Evolutionary conservation across 2,329 filamentous ascomycete species (phyloP).

Genomic region (Myotisia sp.): DNA sequence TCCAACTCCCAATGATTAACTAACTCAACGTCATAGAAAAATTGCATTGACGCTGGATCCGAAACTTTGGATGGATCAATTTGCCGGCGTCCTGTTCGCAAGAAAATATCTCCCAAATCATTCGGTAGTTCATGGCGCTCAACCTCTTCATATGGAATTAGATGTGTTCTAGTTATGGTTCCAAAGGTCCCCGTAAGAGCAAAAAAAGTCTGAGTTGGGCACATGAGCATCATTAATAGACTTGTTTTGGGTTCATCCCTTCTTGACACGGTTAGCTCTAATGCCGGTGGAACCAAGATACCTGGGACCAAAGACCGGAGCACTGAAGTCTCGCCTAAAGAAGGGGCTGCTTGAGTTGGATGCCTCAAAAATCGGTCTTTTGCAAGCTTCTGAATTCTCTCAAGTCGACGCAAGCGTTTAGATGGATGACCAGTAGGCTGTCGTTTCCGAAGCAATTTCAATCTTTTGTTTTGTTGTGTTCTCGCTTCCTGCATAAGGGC

Average conservation of each 20-base stretch:
- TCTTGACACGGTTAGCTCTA: slow-evolving; percentile 14
- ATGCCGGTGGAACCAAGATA: slow-evolving; percentile 11
- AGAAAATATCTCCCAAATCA: slow-evolving; percentile 21
- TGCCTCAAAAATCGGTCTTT: slow-evolving; percentile 8
- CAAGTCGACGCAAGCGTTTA: slow-evolving; percentile 5
- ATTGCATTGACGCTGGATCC: slow-evolving; percentile 17
- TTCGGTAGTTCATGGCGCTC: background rate
- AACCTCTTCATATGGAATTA: background rate
- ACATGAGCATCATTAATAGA: slow-evolving; percentile 22
- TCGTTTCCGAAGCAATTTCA: too few relatives aligned
- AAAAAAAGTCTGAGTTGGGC: slow-evolving; percentile 27
- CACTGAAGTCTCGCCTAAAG: background rate
- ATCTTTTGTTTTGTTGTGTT: background rate
- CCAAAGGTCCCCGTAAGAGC: slow-evolving; percentile 32
- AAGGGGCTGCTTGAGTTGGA: background rate
- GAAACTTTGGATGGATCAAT: slow-evolving; percentile 10
- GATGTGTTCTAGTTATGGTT: slow-evolving; percentile 15
- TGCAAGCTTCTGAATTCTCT: slow-evolving; percentile 2
- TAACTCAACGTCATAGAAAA: slow-evolving; percentile 19
- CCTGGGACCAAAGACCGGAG: background rate
- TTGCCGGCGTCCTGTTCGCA: slow-evolving; percentile 10
- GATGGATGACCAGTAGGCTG: too few relatives aligned
- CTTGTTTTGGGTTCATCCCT: slow-evolving; percentile 9
- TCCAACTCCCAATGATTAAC: slow-evolving; percentile 27
- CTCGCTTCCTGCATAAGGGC: slow-evolving; percentile 12